Evolutionary conservation across 257 asterid genomes (phyloP), one percentile per base, ranked within the genome.

Genomic region (Solanum appendiculatum): DNA sequence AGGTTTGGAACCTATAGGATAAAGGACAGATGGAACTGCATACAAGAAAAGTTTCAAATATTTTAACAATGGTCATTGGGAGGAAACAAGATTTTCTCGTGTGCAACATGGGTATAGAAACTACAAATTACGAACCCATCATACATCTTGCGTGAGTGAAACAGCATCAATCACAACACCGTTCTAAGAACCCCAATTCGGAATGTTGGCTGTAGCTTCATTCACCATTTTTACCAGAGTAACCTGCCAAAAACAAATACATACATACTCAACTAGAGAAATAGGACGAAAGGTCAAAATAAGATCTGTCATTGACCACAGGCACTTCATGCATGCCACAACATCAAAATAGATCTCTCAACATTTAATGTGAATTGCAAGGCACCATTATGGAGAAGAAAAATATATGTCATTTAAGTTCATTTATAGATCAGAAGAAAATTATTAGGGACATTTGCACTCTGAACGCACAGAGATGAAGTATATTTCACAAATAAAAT

Each of bases 171-270:
- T 80, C 27, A 80, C 68, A 46, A 80, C 40, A 48, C 85, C 9
- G 3, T 13, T 56, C 92, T 75, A 94, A 70, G 97, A 94, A 81
- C 96, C 98, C 98, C 98, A 95, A 86, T 95, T 93, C 11, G 97
- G 97, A 89, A 95, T 89, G 83, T 92, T 94, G 80, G 97, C 93
- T 11, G 98, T 94, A 86, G 98, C 98, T 89, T 94, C 95, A 86
- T 95, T 95, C 94, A 94, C 97, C 98, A 95, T 95, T 89, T 91
- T 93, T 90, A 94, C 97, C 94, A 95, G 88, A 20, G 97, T 94
- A 86, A 95, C 98, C 98, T 95, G 95, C 86, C 91, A 92, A 40
- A 39, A 82, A 54, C 84, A 80, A 80, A 7, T 78, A 44, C 64
- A 27, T 46, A 5, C 60, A 68, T 29, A 68, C 75, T 80, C 63